These are phyloP conservation scores for Phoenix roebelenii DNA, from an alignment of 176 grass and related monocot genomes.

Conservation along the genomic window DNA sequence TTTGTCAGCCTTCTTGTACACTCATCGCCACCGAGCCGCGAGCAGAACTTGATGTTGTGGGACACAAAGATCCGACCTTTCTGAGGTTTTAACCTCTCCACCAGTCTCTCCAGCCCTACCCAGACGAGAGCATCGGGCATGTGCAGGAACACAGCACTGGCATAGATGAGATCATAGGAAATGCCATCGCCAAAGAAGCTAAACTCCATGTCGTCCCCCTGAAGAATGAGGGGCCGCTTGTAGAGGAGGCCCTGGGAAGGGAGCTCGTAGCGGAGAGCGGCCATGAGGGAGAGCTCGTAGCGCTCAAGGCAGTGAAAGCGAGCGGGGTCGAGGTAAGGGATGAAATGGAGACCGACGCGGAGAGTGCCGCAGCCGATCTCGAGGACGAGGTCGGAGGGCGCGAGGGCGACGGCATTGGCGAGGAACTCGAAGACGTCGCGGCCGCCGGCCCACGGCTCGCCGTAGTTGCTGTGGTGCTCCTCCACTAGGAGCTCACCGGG, in stretches of 20 bases:
- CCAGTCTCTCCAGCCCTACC: slow-evolving; percentile 69
- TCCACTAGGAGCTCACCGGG: slow-evolving; percentile 76
- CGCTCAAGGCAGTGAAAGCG: slow-evolving; percentile 89
- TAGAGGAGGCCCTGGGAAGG: slow-evolving; percentile 65
- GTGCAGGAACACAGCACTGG: slow-evolving; percentile 82
- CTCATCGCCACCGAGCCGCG: slow-evolving; percentile 52
- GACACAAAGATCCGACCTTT: slow-evolving; percentile 87
- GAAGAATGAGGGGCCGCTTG: slow-evolving; percentile 74
- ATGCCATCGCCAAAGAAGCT: slow-evolving; percentile 57
- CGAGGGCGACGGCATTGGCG: slow-evolving; percentile 36
- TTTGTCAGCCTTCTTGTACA: slow-evolving; percentile 51
- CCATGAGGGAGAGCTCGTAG: slow-evolving; percentile 83
- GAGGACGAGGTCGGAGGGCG: slow-evolving; percentile 45
- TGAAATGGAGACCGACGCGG: slow-evolving; percentile 84
- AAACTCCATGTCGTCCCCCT: slow-evolving; percentile 83
- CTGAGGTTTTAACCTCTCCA: slow-evolving; percentile 41
- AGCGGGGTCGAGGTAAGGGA: slow-evolving; percentile 55
- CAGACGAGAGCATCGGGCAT: slow-evolving; percentile 77
- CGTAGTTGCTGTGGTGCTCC: slow-evolving; percentile 97
- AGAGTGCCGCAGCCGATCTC: slow-evolving; percentile 93
- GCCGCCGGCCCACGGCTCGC: slow-evolving; percentile 82
- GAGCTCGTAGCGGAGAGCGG: slow-evolving; percentile 63
- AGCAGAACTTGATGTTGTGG: slow-evolving; percentile 91
- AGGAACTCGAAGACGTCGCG: slow-evolving; percentile 87
- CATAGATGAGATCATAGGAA: slow-evolving; percentile 86